Evolutionary conservation across 176 grass and related monocot genomes (phyloP).

Genomic region (Ampelocalamus luodianensis): DNA sequence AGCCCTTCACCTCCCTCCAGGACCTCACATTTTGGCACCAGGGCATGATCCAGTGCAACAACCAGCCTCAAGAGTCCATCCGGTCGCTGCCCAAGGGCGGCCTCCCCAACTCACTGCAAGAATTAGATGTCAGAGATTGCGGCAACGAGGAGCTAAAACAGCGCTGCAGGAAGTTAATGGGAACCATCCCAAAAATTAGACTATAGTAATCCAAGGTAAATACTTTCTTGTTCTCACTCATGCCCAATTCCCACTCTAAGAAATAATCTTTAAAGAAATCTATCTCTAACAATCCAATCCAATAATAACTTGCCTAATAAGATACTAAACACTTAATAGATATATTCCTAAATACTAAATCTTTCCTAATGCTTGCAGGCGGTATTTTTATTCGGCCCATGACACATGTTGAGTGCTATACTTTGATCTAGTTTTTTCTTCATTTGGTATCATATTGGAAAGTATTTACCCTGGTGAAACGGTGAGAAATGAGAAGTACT

Average conservation of each 20-base stretch:
- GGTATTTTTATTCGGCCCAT: too few relatives aligned
- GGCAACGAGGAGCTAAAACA: not conserved
- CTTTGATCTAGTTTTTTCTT: not conserved
- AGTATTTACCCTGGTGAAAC: not conserved
- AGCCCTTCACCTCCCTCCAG: constrained; percentile 26
- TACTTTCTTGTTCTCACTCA: not conserved
- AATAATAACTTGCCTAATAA: too few relatives aligned
- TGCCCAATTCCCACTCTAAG: too few relatives aligned
- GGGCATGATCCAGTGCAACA: too few relatives aligned
- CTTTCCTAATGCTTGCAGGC: too few relatives aligned
- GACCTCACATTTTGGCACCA: too few relatives aligned
- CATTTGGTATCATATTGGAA: not conserved
- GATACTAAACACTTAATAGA: too few relatives aligned
- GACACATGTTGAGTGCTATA: not conserved
- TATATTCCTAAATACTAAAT: too few relatives aligned
- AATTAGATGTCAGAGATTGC: fast-evolving
- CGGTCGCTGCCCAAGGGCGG: not conserved
- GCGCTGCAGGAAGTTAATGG: not conserved
- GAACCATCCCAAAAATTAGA: not conserved
- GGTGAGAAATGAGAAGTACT: too few relatives aligned
- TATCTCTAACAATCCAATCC: too few relatives aligned
- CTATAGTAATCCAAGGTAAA: constrained; percentile 12
- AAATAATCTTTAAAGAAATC: too few relatives aligned
- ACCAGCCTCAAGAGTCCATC: not conserved
- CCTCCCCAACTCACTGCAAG: not conserved